phyloP scores from a whole-genome alignment of 2,329 filamentous ascomycete species.

The Scedosporium aurantiacum region DNA sequence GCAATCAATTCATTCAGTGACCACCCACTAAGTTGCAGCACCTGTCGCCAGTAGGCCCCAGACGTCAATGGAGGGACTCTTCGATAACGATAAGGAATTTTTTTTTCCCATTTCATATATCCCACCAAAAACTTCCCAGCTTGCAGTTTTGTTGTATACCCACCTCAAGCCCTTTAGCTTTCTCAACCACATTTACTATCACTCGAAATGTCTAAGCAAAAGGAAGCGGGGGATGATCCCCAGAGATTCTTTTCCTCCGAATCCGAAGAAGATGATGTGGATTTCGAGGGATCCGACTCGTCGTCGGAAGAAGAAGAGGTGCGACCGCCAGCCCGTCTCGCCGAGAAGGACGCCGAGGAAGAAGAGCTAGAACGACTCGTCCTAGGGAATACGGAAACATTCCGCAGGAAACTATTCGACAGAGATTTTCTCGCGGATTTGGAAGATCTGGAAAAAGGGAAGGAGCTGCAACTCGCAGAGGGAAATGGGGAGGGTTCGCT shows the following conservation, averaged over 20 bases:
- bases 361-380: constrained; percentile 79
- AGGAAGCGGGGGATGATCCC: background rate
- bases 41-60: background rate
- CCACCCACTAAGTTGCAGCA: background rate
- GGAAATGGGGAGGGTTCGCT: constrained; percentile 18
- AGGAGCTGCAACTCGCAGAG: constrained; percentile 17
- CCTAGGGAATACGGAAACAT: constrained; percentile 77
- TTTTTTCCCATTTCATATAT: background rate
- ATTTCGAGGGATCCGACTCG: constrained; percentile 16
- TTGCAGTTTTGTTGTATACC: too few species aligned
- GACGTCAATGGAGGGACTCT: background rate
- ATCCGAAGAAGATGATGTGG: constrained; percentile 10
- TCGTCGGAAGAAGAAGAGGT: constrained; percentile 16
- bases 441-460: constrained; percentile 20
- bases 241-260: constrained; percentile 13
- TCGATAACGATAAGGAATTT: constrained; percentile 3
- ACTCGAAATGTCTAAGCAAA: background rate
- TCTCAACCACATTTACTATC: background rate
- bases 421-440: constrained; percentile 27
- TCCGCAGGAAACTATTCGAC: constrained; percentile 60
- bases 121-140: background rate
- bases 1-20: too few species aligned
- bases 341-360: constrained; percentile 71
- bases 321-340: constrained; percentile 13
- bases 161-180: background rate